Base-by-base conservation (phyloP, 2,329 filamentous ascomycete species). In the Elsinoe ampelina region DNA sequence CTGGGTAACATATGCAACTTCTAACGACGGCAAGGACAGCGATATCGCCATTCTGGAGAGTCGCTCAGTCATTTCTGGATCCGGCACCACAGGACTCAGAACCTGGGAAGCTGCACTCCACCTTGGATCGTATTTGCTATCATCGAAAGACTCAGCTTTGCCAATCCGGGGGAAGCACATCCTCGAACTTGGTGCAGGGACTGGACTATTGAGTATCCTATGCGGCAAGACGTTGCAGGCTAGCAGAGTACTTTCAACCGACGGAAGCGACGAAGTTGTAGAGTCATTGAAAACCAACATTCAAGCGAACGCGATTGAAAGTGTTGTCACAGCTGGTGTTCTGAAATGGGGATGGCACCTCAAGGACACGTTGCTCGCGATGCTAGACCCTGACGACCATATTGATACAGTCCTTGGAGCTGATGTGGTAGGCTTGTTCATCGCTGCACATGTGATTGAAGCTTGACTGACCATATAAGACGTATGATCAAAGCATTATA, bases 31-130 rank as follows among this genome's bases (percentile, higher is more conserved):
- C 15, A 47, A 59, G 41, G 59, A 70, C 43, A 65, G 63, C 6
- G 65, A 60, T 12, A 58, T 90, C 57, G 86, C 82, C 1, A 73
- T 90, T 1, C 76, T 87, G 12, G 87, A 91, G 70, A 83, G 83
- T 32, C 80, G 82, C 2, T 78, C 79, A 30, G 76, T 91, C 26
- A 80, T 92, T 48, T 82, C 86, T 1, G 84, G 83, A 1, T 78
- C 77, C 0, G 86, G 86, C 1, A 90, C 86, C 0, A 92, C 87
- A 0, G 87, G 87, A 1, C 76, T 87, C 20, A 80, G 87, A 34
- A 92, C 88, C 0, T 93, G 87, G 88, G 88, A 92, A 68, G 87
- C 87, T 1, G 83, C 86, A 1, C 72, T 92, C 7, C 85, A 89
- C 62, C 75, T 92, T 0, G 85, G 85, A 1, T 78, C 83, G 43